phyloP scores from a whole-genome alignment of 1,284 basidiomycete species.

The Erythrobasidium hasegawianum region DNA sequence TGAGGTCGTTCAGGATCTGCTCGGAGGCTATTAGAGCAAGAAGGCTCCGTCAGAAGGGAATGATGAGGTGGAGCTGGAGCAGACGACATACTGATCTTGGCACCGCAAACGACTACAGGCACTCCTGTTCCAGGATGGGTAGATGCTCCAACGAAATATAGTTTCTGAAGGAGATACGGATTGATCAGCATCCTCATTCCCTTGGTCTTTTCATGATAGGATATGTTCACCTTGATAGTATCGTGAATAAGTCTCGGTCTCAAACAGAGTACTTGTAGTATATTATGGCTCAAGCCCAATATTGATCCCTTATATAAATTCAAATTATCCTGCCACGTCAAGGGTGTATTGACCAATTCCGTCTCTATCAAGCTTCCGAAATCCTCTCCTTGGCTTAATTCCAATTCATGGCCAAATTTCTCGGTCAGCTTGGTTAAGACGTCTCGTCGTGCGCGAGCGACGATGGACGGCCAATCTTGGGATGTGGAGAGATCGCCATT shows the following conservation, averaged over 20 bases:
- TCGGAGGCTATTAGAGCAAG: constrained; percentile 39
- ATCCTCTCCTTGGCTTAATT: constrained; percentile 35
- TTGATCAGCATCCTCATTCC: not conserved
- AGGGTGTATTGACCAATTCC: constrained; percentile 47
- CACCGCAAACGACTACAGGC: constrained; percentile 35
- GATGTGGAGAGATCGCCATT: constrained; percentile 32
- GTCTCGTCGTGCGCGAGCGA: constrained; percentile 41
- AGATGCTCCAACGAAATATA: constrained; percentile 51
- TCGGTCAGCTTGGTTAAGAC: constrained; percentile 41
- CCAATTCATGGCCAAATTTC: constrained; percentile 23
- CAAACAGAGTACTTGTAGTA: constrained; percentile 47
- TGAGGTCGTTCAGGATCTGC: constrained; percentile 44
- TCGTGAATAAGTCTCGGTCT: constrained; percentile 2
- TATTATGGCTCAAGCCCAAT: constrained; percentile 49
- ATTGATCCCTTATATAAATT: constrained; percentile 51
- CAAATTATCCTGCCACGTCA: constrained; percentile 50
- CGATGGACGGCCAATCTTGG: constrained; percentile 44
- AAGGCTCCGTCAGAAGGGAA: too few species aligned
- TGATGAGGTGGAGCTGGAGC: too few species aligned
- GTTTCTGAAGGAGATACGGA: constrained; percentile 44
- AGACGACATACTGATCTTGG: constrained; percentile 33
- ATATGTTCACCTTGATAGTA: constrained; percentile 43
- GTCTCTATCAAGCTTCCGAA: constrained; percentile 41
- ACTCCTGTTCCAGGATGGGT: constrained; percentile 49
- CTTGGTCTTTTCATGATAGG: not conserved